phyloP scores from a whole-genome alignment of 768 basidiomycete species.

The Dendrothele bispora region DNA sequence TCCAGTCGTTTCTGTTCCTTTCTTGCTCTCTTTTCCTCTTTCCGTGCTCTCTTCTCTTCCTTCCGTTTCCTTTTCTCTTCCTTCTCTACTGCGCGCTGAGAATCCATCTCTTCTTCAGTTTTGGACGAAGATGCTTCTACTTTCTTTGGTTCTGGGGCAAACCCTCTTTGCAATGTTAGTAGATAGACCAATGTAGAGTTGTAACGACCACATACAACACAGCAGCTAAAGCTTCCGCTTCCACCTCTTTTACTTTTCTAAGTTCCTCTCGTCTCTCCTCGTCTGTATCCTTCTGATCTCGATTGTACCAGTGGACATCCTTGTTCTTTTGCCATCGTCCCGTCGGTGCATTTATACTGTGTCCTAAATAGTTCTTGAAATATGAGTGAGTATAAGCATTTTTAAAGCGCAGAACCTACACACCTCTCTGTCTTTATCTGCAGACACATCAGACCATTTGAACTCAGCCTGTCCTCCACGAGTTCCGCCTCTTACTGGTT shows the following conservation, averaged over 20 bases:
- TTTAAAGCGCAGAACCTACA: constrained; percentile 9
- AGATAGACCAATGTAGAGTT: background rate
- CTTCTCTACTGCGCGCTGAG: constrained; percentile 34
- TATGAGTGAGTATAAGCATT: background rate
- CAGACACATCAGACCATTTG: constrained; percentile 88
- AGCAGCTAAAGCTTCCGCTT: constrained; percentile 82
- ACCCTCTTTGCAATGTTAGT: constrained; percentile 55
- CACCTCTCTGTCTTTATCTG: constrained; percentile 93
- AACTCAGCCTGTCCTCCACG: constrained; percentile 90
- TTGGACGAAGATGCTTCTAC: constrained; percentile 14
- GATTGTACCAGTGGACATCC: constrained; percentile 93
- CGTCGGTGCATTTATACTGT: constrained; percentile 92
- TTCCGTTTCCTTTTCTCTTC: constrained; percentile 54
- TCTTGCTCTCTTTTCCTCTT: constrained; percentile 44
- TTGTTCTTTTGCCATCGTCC: constrained; percentile 98
- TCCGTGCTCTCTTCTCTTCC: constrained; percentile 58
- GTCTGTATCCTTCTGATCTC: constrained; percentile 49
- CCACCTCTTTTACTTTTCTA: constrained; percentile 77
- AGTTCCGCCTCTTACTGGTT: constrained; percentile 86
- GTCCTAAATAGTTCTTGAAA: constrained; percentile 87
- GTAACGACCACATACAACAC: constrained; percentile 58
- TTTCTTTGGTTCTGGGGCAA: constrained; percentile 44
- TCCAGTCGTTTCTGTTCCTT: constrained; percentile 18
- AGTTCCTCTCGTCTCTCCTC: constrained; percentile 71
- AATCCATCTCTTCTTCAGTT: constrained; percentile 26